Conservation (phyloP, 805 yeast genomes). For the Candida takata region DNA sequence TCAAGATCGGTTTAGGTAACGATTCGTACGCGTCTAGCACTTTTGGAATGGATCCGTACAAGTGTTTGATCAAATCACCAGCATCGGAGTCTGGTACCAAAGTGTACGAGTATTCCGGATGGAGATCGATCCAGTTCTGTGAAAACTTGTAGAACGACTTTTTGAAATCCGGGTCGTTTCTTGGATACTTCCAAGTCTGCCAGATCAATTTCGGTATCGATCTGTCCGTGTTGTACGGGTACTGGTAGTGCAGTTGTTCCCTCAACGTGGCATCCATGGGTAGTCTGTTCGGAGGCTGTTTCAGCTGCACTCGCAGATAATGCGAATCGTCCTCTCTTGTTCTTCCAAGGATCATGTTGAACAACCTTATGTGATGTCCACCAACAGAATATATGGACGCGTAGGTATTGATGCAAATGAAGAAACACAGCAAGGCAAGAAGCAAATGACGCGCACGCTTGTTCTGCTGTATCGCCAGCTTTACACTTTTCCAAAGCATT, state of each 20-base stretch:
- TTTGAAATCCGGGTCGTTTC: conserved; percentile 52
- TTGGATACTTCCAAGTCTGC: conserved; percentile 88
- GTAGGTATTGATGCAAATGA: conserved; percentile 5
- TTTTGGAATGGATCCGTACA: conserved; percentile 51
- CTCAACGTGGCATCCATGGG: conserved; percentile 26
- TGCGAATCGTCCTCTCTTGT: background rate
- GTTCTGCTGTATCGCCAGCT: background rate
- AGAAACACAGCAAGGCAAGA: conserved; percentile 1
- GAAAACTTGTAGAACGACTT: conserved; percentile 41
- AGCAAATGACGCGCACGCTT: background rate
- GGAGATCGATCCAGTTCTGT: conserved; percentile 55
- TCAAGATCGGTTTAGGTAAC: conserved; percentile 75
- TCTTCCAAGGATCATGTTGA: conserved; percentile 1
- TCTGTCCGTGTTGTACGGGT: conserved; percentile 62
- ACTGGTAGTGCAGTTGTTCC: conserved; percentile 59
- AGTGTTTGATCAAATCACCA: conserved; percentile 39
- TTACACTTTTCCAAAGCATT: too few species aligned
- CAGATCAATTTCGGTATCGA: conserved; percentile 76
- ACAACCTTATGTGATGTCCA: background rate
- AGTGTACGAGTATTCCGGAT: conserved; percentile 63
- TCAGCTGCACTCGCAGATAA: conserved; percentile 5
- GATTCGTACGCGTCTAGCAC: conserved; percentile 67
- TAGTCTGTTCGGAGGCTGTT: conserved; percentile 4
- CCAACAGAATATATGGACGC: conserved; percentile 9
- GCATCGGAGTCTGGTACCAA: conserved; percentile 67